Base-by-base conservation (phyloP, 164 flowering plant species). In the Stephania cephalantha region DNA sequence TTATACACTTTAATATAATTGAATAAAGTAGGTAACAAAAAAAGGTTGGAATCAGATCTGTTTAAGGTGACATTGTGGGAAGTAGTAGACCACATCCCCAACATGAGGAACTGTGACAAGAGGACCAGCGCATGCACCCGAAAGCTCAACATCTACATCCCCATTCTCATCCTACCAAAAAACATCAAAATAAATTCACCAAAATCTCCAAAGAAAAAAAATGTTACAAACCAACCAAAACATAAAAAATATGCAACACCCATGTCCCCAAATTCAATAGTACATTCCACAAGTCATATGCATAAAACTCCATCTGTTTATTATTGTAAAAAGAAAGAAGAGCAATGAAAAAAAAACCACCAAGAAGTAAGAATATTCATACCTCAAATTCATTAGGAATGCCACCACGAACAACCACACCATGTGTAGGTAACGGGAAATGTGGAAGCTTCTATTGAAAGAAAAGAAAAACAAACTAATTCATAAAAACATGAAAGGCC, bases 351-450 rank as follows among this genome's bases (percentile, higher is more conserved):
- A n/a, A 7, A 48, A 48, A 48, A 48, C 6, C 9, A 71, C 42
- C 42, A 35, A 17, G 25, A 3, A 20, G 5, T 5, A 30, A 71
- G 18, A 18, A 31, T 1, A 31, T 46, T 0, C 13, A 55, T 25
- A 94, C 97, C 91, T 91, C 93, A 80, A 93, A 95, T 52, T 87
- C 86, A 7, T 4, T 17, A 0, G 97, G 93, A 42, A 73, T 9
- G 10, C 74, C 79, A 1, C 97, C 97, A 10, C 92, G 80, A 0
- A 74, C 79, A 22, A 85, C 81, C 11, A 90, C 93, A 20, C 89
- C 86, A 78, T 95, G 99, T 0, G 97, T 90, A 7, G 99, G 99
- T 7, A 90, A 78, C 0, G 99, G 94, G 74, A 76, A 95, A 18
- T 80, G 94, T 0, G 99, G 98, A 29, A 95, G 63, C 3, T 73